Conservation (phyloP, 73 alveolate genomes). For the Stentor roeselii region DNA sequence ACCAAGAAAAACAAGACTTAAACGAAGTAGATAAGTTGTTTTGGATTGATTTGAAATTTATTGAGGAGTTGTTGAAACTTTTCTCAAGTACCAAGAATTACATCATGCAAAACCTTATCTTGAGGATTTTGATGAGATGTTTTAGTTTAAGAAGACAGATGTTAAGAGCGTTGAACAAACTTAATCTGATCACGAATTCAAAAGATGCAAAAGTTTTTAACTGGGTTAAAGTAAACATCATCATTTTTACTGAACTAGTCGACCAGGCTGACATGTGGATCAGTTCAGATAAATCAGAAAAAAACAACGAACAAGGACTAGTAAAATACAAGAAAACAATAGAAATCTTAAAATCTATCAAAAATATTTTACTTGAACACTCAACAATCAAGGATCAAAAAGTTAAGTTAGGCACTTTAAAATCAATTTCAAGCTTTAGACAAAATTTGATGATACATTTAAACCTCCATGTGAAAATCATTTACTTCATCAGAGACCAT, state of each 20-base stretch:
- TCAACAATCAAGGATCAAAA: neutral
- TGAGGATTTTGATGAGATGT: neutral
- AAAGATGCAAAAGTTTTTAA: neutral
- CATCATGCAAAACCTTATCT: neutral
- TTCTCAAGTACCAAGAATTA: neutral
- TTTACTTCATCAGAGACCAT: neutral
- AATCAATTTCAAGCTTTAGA: neutral
- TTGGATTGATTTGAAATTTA: neutral
- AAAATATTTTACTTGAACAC: neutral
- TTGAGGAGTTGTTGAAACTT: neutral
- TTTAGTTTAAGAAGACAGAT: neutral
- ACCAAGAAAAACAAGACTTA: no score
- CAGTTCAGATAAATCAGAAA: neutral
- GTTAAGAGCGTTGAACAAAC: neutral
- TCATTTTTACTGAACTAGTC: neutral
- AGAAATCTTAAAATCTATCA: neutral
- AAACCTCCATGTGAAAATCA: neutral
- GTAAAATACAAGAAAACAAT: neutral
- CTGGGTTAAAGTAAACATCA: slow-evolving; percentile 5
- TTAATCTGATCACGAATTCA: neutral
- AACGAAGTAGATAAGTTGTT: neutral
- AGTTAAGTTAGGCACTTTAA: neutral
- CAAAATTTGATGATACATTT: neutral
- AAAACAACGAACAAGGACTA: neutral
- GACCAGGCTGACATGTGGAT: slow-evolving; percentile 3